Evolutionary conservation across 768 basidiomycete genomes (phyloP).

Genomic region (Tulasnella sp.): DNA sequence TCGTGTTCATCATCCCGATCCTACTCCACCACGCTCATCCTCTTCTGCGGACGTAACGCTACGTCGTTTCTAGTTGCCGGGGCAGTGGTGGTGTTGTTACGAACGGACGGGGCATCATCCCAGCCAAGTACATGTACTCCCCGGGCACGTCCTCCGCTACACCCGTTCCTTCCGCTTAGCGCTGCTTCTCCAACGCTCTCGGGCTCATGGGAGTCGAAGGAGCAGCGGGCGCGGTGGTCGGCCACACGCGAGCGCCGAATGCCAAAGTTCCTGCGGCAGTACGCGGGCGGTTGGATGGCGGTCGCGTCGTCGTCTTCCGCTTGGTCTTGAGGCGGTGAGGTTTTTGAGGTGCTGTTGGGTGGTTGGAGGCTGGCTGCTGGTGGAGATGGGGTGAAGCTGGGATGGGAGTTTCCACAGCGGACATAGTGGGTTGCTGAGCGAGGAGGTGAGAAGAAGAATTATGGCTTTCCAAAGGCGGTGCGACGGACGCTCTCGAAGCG

Average conservation of each 20-base stretch:
- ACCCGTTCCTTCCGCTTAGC: neutral
- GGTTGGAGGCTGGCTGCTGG: neutral
- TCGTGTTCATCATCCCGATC: neutral
- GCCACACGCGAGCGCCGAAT: neutral
- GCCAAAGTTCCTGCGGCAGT: conserved; percentile 20
- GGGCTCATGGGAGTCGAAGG: neutral
- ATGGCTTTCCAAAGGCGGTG: too few species aligned
- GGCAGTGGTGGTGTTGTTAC: neutral
- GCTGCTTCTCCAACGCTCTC: conserved; percentile 2
- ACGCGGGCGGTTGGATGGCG: conserved; percentile 12
- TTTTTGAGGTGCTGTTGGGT: too few species aligned
- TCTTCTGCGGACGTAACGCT: neutral
- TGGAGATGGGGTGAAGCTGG: neutral
- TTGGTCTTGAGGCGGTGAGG: neutral
- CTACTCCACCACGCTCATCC: neutral
- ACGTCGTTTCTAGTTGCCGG: neutral
- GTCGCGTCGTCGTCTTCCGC: neutral
- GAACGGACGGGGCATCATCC: neutral
- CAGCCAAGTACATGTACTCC: conserved; percentile 25
- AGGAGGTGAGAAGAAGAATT: too few species aligned
- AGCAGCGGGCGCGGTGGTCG: neutral
- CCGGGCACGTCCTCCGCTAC: neutral
- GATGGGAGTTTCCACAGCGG: too few species aligned
- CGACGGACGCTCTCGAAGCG: too few species aligned
- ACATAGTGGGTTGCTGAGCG: too few species aligned